A percentile compares a stretch with the other conserved stretches of the same genome.
These are phyloP conservation scores for Begonia peltatifolia DNA, from an alignment of 306 rosid genomes.

Conservation along the genomic window DNA sequence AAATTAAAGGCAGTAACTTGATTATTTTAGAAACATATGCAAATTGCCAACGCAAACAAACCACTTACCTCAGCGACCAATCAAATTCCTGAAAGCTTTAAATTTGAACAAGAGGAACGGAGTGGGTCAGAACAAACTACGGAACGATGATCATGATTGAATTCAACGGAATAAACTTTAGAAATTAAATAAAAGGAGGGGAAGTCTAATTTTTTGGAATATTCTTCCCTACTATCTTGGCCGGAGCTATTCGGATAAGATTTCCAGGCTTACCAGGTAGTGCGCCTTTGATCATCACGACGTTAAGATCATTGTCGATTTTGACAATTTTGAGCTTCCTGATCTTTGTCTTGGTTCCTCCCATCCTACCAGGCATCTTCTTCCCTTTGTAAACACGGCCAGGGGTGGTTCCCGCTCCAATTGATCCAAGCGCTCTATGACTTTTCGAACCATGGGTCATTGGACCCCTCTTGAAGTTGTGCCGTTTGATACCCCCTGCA, in stretches of 20 bases:
- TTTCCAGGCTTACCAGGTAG: conserved; percentile 95
- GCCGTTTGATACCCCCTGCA: conserved; percentile 83
- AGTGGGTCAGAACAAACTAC: too few relatives aligned
- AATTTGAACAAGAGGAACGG: too few relatives aligned
- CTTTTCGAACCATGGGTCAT: conserved; percentile 97
- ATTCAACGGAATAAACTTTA: background rate
- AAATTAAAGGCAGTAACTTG: too few relatives aligned
- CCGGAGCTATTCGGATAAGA: conserved; percentile 78
- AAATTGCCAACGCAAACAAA: too few relatives aligned
- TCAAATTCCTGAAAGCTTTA: too few relatives aligned
- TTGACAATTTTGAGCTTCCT: conserved; percentile 92
- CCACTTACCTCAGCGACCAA: too few relatives aligned
- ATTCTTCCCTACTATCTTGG: conserved; percentile 91
- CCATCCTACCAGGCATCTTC: conserved; percentile 99
- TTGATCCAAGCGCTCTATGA: conserved; percentile 81
- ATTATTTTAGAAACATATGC: too few relatives aligned
- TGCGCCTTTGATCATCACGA: conserved; percentile 84
- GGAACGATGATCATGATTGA: too few relatives aligned
- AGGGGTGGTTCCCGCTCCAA: conserved; percentile 94
- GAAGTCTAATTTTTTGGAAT: conserved; percentile 57
- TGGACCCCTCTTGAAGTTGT: conserved; percentile 68
- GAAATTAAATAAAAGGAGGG: background rate
- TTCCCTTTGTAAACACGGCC: conserved; percentile 84
- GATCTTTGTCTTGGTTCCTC: conserved; percentile 77
- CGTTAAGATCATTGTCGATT: conserved; percentile 76